Evolutionary conservation across 495 filamentous ascomycete species (phyloP), one percentile per base, ranked within the genome.

Genomic region (Penicillium nucicola): DNA sequence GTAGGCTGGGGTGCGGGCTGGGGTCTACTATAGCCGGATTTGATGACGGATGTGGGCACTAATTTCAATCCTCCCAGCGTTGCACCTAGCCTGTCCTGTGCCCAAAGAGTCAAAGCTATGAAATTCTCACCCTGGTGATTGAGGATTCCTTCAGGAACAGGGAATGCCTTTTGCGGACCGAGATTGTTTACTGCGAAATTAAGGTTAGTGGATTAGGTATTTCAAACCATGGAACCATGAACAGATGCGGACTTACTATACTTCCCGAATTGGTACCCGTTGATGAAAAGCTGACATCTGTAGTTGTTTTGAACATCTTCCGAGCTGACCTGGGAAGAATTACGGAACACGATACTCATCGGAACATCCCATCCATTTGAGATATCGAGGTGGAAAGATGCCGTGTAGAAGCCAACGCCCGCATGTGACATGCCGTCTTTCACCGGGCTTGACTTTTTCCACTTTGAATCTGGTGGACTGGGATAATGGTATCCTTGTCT

Each of bases 251-350:
- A 59, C 53, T 19, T 53, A 65, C 59, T 52, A 43, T 84, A 84
- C 61, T 86, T 84, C 6, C 84, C 85, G 58, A 81, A 88, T 58
- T 88, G 84, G 52, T 77, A 89, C 5, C 86, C 85, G 60, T 88
- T 88, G 35, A 89, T 75, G 53, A 70, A 89, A 2, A 88, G 57
- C 65, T 80, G 75, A 1, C 70, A 76, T 8, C 81, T 65, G 58
- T 79, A 86, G 28, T 61, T 58, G 0, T 51, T 43, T 1, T 62
- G 56, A 3, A 52, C 45, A 4, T 67, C 70, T 39, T 53, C 48
- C 40, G 18, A 9, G 12, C 13, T 20, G 12, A 13, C 8, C 0
- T 13, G 8, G 13, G 44, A 31, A 31, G 48, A 52, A 9, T 13
- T 17, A 22, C 77, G 81, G 52, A 84, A 80, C 17, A 69, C 65